Evolutionary conservation across 176 grass and related monocot genomes (phyloP).

Genomic region (Oryza coarctata): DNA sequence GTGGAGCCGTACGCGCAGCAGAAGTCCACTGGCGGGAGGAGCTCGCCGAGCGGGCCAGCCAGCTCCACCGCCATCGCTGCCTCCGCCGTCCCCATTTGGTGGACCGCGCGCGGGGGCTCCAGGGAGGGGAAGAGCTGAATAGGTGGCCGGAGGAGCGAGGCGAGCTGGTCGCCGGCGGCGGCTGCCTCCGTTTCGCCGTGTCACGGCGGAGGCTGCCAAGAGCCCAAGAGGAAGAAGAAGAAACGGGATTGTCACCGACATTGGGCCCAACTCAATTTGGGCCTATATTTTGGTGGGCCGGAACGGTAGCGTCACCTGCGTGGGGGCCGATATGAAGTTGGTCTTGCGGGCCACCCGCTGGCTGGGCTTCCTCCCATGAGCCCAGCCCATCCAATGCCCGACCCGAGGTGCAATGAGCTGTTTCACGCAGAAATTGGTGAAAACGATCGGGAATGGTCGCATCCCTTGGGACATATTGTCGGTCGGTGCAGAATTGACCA

Average conservation of each 20-base stretch:
- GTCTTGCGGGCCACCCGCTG: too few species aligned
- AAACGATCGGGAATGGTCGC: too few species aligned
- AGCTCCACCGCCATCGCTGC: constrained; percentile 41
- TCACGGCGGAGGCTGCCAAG: not conserved
- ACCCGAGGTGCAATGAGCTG: too few species aligned
- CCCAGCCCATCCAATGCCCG: too few species aligned
- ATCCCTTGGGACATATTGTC: too few species aligned
- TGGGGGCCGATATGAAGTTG: not conserved
- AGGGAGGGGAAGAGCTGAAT: not conserved
- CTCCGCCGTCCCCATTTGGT: not conserved
- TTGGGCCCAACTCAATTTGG: too few species aligned
- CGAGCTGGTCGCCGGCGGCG: not conserved
- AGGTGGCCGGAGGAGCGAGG: not conserved
- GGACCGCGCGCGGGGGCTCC: not conserved
- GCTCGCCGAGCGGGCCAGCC: constrained; percentile 46
- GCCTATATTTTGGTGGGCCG: too few species aligned
- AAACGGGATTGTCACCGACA: not conserved
- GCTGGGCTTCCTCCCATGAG: too few species aligned
- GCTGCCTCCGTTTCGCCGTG: not conserved
- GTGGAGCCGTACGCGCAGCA: constrained; percentile 90
- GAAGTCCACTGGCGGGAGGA: constrained; percentile 83
- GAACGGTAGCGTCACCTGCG: not conserved
- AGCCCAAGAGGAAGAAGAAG: not conserved
- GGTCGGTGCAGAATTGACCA: too few species aligned
- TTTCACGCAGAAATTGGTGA: too few species aligned